Evolutionary conservation across 73 alveolate genomes (phyloP).

Genomic region (Symbiodinium pilosum): DNA sequence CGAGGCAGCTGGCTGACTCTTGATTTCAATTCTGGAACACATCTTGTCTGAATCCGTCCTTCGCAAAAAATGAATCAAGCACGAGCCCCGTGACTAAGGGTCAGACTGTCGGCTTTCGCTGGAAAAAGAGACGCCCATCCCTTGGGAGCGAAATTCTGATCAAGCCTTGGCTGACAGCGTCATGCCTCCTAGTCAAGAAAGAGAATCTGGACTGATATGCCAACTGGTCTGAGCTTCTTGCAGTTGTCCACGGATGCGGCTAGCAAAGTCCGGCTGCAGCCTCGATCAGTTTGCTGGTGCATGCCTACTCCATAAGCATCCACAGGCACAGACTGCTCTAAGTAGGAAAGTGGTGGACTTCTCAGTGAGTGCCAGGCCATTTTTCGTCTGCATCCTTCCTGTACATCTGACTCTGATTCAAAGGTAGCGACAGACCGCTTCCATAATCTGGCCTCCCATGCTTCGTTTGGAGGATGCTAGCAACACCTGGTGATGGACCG

Average conservation of each 20-base stretch:
- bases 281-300: no score
- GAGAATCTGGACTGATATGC: not conserved
- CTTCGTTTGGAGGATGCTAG: not conserved
- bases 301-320: no score
- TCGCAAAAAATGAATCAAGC: not conserved
- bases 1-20: no score
- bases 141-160: not conserved
- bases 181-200: not conserved
- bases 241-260: conserved; percentile 28
- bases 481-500: not conserved
- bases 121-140: conserved; percentile 3
- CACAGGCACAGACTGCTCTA: no score
- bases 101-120: not conserved
- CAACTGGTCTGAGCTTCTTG: not conserved
- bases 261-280: conserved; percentile 79
- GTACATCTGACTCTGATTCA: no score
- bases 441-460: not conserved
- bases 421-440: no score
- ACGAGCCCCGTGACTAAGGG: not conserved
- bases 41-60: no score
- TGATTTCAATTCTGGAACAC: no score
- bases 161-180: not conserved
- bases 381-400: not conserved
- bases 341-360: no score
- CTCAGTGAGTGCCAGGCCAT: not conserved